Conservation (phyloP, 345 rosid species). For the Theobroma cacao region DNA sequence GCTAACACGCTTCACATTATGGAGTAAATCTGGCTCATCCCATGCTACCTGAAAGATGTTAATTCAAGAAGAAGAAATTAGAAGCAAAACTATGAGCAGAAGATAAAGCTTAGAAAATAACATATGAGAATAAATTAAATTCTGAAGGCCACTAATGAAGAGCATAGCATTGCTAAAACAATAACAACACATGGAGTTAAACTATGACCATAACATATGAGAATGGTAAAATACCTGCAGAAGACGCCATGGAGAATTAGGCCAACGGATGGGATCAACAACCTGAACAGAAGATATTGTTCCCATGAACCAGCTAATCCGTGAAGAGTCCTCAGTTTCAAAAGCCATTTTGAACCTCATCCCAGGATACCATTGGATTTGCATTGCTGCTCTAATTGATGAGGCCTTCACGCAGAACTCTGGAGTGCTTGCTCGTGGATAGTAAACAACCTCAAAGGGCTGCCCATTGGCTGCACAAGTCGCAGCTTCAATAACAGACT, state of each 20-base stretch:
- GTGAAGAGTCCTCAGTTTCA: constrained; percentile 88
- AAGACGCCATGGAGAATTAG: constrained; percentile 92
- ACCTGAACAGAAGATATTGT: constrained; percentile 78
- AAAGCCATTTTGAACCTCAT: constrained; percentile 98
- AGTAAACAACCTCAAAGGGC: constrained; percentile 75
- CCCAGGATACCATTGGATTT: constrained; percentile 79
- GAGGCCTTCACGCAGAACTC: constrained; percentile 82
- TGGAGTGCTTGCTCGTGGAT: constrained; percentile 82
- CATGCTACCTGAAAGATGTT: constrained; percentile 69
- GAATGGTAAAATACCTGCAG: constrained; percentile 52
- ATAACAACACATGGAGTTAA: not conserved
- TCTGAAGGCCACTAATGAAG: not conserved
- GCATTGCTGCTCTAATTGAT: constrained; percentile 65
- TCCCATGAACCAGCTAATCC: constrained; percentile 98
- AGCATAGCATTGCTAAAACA: not conserved
- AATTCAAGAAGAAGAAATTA: constrained; percentile 3
- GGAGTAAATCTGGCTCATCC: constrained; percentile 98
- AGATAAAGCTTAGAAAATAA: not conserved
- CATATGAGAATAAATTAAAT: not conserved
- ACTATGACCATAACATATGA: not conserved
- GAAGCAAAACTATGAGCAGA: not conserved
- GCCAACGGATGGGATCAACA: constrained; percentile 76
- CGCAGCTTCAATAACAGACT: constrained; percentile 76
- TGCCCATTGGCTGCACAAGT: constrained; percentile 60
- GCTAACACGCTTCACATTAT: constrained; percentile 86